Conservation (phyloP, 2,329 filamentous ascomycete genomes). For the Phialemonium atrogriseum region DNA sequence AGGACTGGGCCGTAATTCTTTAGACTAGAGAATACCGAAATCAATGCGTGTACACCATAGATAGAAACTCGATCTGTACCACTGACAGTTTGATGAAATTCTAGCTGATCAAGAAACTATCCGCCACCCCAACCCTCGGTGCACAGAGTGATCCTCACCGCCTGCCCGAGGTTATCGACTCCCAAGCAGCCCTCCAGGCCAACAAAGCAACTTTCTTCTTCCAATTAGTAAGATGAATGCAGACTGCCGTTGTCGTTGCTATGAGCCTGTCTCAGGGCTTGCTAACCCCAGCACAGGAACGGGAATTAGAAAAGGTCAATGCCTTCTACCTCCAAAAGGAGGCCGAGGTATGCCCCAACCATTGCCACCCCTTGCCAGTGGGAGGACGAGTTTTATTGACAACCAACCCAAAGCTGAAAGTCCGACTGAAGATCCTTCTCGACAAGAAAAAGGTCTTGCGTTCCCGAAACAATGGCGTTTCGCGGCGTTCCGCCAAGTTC, state of each 20-base stretch:
- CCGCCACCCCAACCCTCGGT: constrained; percentile 76
- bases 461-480: constrained; percentile 65
- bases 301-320: constrained; percentile 97
- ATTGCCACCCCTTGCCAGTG: not conserved
- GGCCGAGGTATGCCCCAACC: constrained; percentile 63
- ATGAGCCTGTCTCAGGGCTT: constrained; percentile 15
- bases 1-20: too few species aligned
- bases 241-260: constrained; percentile 3
- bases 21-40: too few species aligned
- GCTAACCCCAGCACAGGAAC: constrained; percentile 60
- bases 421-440: constrained; percentile 81
- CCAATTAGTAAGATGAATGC: constrained; percentile 60
- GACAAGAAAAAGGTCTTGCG: constrained; percentile 94
- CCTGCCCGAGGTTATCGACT: constrained; percentile 48
- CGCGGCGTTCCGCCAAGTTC: constrained; percentile 86
- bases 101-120: constrained; percentile 98
- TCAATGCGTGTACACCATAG: too few species aligned
- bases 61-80: constrained; percentile 12
- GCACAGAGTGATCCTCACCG: constrained; percentile 60
- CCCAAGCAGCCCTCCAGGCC: constrained; percentile 84
- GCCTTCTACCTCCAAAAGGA: constrained; percentile 97
- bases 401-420: constrained; percentile 60
- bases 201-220: constrained; percentile 99
- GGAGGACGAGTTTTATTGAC: constrained; percentile 7
- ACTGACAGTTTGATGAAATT: constrained; percentile 22